A percentile compares a stretch with the other conserved stretches of the same genome.
These are phyloP conservation scores for Gossypium davidsonii DNA, from an alignment of 441 rosid species.

Conservation along the genomic window DNA sequence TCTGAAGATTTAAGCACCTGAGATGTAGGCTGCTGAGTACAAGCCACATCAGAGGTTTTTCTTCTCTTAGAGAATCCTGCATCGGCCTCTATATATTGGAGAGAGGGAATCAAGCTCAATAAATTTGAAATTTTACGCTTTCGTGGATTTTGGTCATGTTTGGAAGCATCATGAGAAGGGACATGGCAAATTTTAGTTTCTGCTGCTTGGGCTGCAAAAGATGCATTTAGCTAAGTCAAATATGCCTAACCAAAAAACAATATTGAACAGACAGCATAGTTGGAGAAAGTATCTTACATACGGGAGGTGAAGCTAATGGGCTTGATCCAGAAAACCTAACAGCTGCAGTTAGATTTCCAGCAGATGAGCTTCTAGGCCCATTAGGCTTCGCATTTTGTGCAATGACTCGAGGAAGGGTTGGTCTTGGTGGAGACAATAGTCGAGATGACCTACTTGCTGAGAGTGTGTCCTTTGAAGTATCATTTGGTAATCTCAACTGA, in stretches of 20 bases:
- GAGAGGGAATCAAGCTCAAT: slow-evolving; percentile 71
- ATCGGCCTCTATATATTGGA: slow-evolving; percentile 48
- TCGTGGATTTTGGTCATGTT: slow-evolving; percentile 44
- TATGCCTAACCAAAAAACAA: slow-evolving; percentile 11
- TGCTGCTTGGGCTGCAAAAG: slow-evolving; percentile 52
- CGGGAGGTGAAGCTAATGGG: slow-evolving; percentile 49
- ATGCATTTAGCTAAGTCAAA: slow-evolving; percentile 26
- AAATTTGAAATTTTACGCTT: slow-evolving; percentile 71
- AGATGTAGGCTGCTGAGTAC: slow-evolving; percentile 38
- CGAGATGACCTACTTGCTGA: slow-evolving; percentile 40
- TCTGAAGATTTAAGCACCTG: slow-evolving; percentile 37
- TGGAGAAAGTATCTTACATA: slow-evolving; percentile 64
- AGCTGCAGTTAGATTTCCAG: slow-evolving; percentile 39
- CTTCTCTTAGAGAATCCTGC: slow-evolving; percentile 43
- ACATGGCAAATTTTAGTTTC: slow-evolving; percentile 32
- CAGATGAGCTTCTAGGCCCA: slow-evolving; percentile 41
- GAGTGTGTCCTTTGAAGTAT: slow-evolving; percentile 33
- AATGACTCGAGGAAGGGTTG: slow-evolving; percentile 38
- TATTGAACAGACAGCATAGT: slow-evolving; percentile 11
- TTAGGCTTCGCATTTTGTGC: slow-evolving; percentile 38
- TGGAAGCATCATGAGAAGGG: slow-evolving; percentile 40
- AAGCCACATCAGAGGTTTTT: slow-evolving; percentile 36
- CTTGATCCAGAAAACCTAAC: slow-evolving; percentile 36
- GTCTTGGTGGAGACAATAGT: slow-evolving; percentile 53
- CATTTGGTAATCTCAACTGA: slow-evolving; percentile 37